A percentile compares a stretch with the other conserved stretches of the same genome.
These are phyloP conservation scores for Yamadazyma tumulicola DNA, from an alignment of 805 yeast species.

Conservation along the genomic window DNA sequence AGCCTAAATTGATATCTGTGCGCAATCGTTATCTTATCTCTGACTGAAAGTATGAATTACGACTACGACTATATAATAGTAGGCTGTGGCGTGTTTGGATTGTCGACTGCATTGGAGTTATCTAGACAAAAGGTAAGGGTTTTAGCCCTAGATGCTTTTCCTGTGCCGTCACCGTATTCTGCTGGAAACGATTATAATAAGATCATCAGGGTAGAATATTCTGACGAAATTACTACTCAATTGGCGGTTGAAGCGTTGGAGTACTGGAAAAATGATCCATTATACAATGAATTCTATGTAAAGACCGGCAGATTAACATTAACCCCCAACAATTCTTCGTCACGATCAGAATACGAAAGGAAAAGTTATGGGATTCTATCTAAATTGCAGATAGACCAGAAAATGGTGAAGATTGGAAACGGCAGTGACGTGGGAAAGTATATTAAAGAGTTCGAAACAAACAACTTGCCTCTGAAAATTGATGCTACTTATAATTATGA, in stretches of 20 bases:
- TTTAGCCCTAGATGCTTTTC: conserved; percentile 16
- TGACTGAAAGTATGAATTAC: no score
- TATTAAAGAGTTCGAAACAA: conserved; percentile 8
- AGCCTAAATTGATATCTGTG: no score
- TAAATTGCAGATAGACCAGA: conserved; percentile 11
- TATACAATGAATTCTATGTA: conserved; percentile 21
- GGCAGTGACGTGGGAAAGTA: conserved; percentile 6
- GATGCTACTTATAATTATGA: conserved; percentile 11
- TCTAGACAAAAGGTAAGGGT: conserved; percentile 25
- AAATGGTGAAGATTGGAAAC: conserved; percentile 6
- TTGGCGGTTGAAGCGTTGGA: conserved; percentile 33
- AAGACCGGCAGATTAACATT: conserved; percentile 14
- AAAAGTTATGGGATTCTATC: conserved; percentile 10
- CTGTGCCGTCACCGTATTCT: conserved; percentile 32
- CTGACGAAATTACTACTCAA: conserved; percentile 21
- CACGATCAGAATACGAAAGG: conserved; percentile 12
- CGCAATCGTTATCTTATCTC: no score
- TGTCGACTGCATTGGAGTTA: conserved; percentile 40
- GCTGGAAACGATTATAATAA: conserved; percentile 39
- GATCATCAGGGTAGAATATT: conserved; percentile 19
- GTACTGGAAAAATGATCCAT: conserved; percentile 35
- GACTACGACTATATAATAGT: conserved; percentile 12
- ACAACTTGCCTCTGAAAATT: conserved; percentile 9
- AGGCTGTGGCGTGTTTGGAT: conserved; percentile 50
- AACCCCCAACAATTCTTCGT: conserved; percentile 9